Evolutionary conservation across 2,329 filamentous ascomycete genomes (phyloP), one percentile per base, ranked within the genome.

Genomic region (Diaporthe ilicicola): DNA sequence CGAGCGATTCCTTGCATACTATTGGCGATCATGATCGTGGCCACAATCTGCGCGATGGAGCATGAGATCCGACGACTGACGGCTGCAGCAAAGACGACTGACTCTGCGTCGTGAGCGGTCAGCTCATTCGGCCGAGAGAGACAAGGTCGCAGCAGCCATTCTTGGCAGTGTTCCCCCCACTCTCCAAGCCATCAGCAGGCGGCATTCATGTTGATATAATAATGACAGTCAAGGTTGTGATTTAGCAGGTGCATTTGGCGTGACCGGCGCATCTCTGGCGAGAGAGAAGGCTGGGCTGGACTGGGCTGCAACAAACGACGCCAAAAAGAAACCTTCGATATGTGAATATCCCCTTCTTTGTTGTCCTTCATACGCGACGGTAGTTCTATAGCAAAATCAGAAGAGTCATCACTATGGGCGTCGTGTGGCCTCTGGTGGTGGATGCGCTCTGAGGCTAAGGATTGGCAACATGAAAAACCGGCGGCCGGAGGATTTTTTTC

Each of bases 1-100:
- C 13, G 59, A 64, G 50, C 59, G 44, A 50, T 64, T 37, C n/a
- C 44, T 13, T 64, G 44, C 59, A 64, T 64, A 37, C n/a, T 2
- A 50, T 15, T 19, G 50, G 44, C 50, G 37, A 34, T 44, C 44
- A 24, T 34, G 19, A 7, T n/a, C 34, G 17, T 3, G 54, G 17
- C 54, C 12, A 24, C 54, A 24, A 37, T 15, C 3, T 55, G 32
- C 19, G n/a, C 32, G 32, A 37, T 17, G 53, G 53, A 29, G 12
- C 32, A 22, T 37, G 19, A 55, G 32, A 37, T 22, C 32, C 53
- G 32, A 37, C 19, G 19, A 53, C 50, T 32, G 50, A 32, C 50
- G 27, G 22, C 24, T 51, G 24, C 19, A 34, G 51, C 51, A 7
- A 5, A 27, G 32, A 39, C 32, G 19, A 15, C 19, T n/a, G 32